Evolutionary conservation across 805 yeast species (phyloP).

Genomic region (Wickerhamiella nectarea): DNA sequence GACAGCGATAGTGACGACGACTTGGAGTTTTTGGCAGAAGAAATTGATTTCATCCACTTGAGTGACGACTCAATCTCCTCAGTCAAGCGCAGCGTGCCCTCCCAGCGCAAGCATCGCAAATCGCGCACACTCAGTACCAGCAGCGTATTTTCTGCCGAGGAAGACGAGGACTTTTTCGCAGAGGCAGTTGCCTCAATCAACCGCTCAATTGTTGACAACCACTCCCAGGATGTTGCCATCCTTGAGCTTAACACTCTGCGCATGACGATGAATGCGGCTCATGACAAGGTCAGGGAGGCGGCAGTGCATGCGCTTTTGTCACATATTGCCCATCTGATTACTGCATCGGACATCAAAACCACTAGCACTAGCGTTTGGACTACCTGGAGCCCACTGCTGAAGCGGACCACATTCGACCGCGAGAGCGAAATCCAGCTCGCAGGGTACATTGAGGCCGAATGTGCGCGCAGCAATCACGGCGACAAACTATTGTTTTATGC

Average conservation of each 20-base stretch:
- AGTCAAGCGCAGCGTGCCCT: conserved; percentile 12
- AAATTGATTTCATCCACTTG: conserved; percentile 22
- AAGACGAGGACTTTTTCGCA: conserved; percentile 59
- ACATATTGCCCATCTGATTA: conserved; percentile 56
- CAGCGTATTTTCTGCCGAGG: conserved; percentile 37
- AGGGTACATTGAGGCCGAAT: conserved; percentile 32
- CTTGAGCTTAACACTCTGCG: conserved; percentile 86
- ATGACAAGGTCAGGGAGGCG: conserved; percentile 81
- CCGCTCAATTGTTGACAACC: conserved; percentile 84
- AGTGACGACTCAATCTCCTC: conserved; percentile 25
- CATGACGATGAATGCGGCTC: conserved; percentile 94
- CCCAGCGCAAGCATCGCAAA: conserved; percentile 9
- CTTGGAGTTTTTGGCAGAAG: conserved; percentile 14
- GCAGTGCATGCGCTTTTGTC: conserved; percentile 58
- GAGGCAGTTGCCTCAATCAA: conserved; percentile 93
- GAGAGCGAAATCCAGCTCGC: conserved; percentile 69
- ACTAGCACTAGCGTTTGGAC: conserved; percentile 65
- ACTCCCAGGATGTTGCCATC: conserved; percentile 83
- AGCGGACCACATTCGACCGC: conserved; percentile 70
- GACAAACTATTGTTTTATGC: conserved; percentile 36
- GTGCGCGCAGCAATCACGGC: conserved; percentile 30
- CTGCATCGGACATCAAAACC: conserved; percentile 63
- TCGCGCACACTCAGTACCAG: conserved; percentile 17
- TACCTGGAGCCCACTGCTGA: conserved; percentile 71
- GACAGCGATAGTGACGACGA: conserved; percentile 12